These are phyloP conservation scores for Ziziphus jujuba DNA, from an alignment of 306 rosid genomes.

Conservation along the genomic window DNA sequence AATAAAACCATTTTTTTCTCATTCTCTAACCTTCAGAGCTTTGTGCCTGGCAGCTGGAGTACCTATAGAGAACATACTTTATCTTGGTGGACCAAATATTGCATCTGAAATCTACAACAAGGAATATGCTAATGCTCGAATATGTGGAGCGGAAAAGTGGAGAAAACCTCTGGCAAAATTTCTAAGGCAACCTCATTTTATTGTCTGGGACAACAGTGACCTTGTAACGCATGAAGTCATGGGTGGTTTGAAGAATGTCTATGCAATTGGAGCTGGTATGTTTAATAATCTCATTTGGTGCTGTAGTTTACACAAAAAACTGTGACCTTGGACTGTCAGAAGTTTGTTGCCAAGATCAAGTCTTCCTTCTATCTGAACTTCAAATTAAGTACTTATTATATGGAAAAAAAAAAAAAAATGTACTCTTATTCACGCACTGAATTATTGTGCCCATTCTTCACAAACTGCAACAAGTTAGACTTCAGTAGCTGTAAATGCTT, in stretches of 20 bases:
- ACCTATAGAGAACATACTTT: constrained; percentile 84
- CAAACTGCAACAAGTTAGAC: too few relatives aligned
- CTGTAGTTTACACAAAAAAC: not conserved
- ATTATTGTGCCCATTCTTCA: too few relatives aligned
- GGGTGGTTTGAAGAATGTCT: constrained; percentile 97
- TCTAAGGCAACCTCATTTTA: constrained; percentile 81
- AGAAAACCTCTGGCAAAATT: constrained; percentile 85
- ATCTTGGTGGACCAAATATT: constrained; percentile 95
- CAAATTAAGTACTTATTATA: too few relatives aligned
- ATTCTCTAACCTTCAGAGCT: constrained; percentile 7
- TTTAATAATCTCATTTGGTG: constrained; percentile 9
- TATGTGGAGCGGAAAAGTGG: constrained; percentile 95
- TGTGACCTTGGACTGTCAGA: too few relatives aligned
- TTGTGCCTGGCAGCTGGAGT: constrained; percentile 58
- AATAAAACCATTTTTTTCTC: constrained; percentile 2
- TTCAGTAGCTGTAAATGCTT: not conserved
- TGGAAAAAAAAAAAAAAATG: too few relatives aligned
- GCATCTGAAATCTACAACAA: constrained; percentile 92
- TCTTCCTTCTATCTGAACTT: too few relatives aligned
- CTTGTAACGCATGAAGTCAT: constrained; percentile 94
- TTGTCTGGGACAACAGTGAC: constrained; percentile 95
- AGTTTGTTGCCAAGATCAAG: too few relatives aligned
- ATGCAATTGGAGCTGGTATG: constrained; percentile 94
- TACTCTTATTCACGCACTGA: too few relatives aligned
- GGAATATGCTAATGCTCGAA: constrained; percentile 96